Base-by-base conservation (phyloP, 805 yeast species). In the Metschnikowia borealis region DNA sequence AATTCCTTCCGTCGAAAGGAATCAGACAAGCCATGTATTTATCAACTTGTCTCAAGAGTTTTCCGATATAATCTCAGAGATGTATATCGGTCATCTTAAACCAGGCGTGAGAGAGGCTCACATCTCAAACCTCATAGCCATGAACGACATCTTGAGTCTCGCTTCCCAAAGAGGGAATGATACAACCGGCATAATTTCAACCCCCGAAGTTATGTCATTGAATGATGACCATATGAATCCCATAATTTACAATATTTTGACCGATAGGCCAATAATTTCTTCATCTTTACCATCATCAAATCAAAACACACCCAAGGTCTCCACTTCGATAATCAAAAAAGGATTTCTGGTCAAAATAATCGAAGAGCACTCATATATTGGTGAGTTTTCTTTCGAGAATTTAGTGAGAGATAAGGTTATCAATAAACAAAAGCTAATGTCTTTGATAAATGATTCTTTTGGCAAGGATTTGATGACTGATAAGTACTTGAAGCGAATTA, bases 261-360 rank as follows among this genome's bases (percentile, higher is more conserved):
- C 99, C 0, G 98, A 94, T 64, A 74, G 98, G 47, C 89, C 98
- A 1, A 77, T 89, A 8, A 84, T 92, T 18, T 89, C 97, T 1
- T 89, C 97, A 0, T 91, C 98, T 0, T 72, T 94, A 38, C 97
- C 99, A 0, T 82, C 87, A 23, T 50, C 72, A 6, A 62, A 62
- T 41, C 73, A 78, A 38, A 78, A 86, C 2, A 70, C 74, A 1
- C 87, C 89, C 0, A 76, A 76, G 44, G 68, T 85, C 21, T 81
- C 85, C 23, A 90, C 97, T 0, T 87, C 97, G 0, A 80, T 94
- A 2, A 62, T 92, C 2, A 83, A 89, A 50, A 82, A 80, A 51
- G 99, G 99, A 0, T 75, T 85, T 5, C 79, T 80, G 1, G 82
- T 87, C 2, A 60, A 63, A 33, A 74, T 80, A 1, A 63, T 74